These are phyloP conservation scores for Bretschneidera sinensis DNA, from an alignment of 345 rosid species.

Conservation along the genomic window DNA sequence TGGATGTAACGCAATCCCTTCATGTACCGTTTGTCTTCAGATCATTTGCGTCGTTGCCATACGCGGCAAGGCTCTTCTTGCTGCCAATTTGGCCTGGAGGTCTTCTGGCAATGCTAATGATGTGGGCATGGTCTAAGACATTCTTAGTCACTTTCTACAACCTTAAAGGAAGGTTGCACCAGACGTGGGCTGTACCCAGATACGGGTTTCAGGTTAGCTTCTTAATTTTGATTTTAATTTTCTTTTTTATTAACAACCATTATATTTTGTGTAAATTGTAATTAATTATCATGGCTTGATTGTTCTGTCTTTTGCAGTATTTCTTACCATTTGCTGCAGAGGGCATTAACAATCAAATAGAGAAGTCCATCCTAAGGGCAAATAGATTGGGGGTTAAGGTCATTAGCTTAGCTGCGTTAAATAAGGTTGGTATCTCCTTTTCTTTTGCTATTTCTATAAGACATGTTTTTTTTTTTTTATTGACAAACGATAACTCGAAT, in stretches of 20 bases:
- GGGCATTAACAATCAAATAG: constrained; percentile 81
- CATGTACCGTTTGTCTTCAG: constrained; percentile 66
- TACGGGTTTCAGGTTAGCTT: constrained; percentile 73
- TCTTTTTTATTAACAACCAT: neutral
- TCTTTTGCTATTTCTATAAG: no score
- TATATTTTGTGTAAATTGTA: no score
- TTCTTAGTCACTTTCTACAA: constrained; percentile 54
- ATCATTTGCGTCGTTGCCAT: constrained; percentile 58
- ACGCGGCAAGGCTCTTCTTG: constrained; percentile 32
- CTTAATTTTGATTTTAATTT: constrained; percentile 1
- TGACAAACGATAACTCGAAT: no score
- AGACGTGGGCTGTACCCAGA: constrained; percentile 86
- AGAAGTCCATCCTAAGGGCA: constrained; percentile 73
- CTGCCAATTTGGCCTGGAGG: constrained; percentile 43
- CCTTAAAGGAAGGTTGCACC: constrained; percentile 62
- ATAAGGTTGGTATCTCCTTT: constrained; percentile 43
- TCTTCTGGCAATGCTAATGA: constrained; percentile 38
- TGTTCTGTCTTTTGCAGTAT: constrained; percentile 47
- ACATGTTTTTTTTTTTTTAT: no score
- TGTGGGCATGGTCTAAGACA: constrained; percentile 82
- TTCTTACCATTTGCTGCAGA: constrained; percentile 87
- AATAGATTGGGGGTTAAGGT: constrained; percentile 83
- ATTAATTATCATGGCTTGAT: no score
- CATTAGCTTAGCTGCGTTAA: constrained; percentile 94
- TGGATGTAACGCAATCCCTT: constrained; percentile 58